These are phyloP conservation scores for Asterochloris sp. DNA, from an alignment of 139 green algal species.

Conservation along the genomic window DNA sequence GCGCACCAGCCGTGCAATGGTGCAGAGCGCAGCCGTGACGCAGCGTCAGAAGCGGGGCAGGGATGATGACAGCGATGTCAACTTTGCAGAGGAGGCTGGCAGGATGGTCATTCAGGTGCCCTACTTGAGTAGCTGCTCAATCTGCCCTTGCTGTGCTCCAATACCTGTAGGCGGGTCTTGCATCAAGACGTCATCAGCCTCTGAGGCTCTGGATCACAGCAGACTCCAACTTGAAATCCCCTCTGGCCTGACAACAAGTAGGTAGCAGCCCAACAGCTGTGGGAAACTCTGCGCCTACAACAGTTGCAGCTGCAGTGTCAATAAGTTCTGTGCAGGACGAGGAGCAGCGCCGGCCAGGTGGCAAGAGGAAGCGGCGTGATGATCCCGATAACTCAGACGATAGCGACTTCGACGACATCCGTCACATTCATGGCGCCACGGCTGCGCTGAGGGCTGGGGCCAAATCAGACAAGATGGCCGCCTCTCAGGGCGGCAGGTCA, in stretches of 20 bases:
- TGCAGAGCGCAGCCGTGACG: conserved; percentile 14
- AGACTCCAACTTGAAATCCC: too few relatives aligned
- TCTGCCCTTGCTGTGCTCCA: too few relatives aligned
- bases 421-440: conserved; percentile 5
- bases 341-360: background rate
- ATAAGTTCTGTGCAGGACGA: conserved; percentile 17
- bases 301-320: background rate
- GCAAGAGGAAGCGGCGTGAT: conserved; percentile 33
- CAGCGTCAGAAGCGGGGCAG: background rate
- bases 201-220: too few relatives aligned
- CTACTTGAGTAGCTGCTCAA: too few relatives aligned
- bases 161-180: too few relatives aligned
- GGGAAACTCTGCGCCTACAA: background rate
- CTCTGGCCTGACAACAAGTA: too few relatives aligned
- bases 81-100: conserved; percentile 20
- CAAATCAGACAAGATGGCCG: conserved; percentile 43
- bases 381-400: conserved; percentile 42
- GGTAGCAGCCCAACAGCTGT: too few relatives aligned
- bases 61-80: conserved; percentile 19
- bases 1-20: conserved; percentile 16
- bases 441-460: conserved; percentile 15
- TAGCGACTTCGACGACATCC: conserved; percentile 72
- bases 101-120: conserved; percentile 17
- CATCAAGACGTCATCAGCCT: too few relatives aligned
- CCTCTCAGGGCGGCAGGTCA: background rate